A percentile compares a stretch with the other conserved stretches of the same genome.
phyloP scores from a whole-genome alignment of 768 basidiomycete genomes.

The Leucogyrophana mollusca region DNA sequence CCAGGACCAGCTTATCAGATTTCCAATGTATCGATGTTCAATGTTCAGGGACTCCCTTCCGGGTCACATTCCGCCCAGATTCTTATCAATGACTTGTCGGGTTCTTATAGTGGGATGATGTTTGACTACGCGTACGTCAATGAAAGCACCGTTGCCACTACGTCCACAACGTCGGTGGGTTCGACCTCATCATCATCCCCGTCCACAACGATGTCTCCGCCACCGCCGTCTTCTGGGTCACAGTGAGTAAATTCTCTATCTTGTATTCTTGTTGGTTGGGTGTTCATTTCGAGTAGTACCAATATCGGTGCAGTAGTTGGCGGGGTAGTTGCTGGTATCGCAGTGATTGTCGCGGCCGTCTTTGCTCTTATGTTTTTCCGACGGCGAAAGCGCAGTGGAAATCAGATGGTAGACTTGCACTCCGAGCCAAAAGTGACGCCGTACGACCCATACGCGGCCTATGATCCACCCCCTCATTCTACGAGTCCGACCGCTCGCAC shows the following conservation, averaged over 20 bases:
- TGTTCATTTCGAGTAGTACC: slow-evolving; percentile 6
- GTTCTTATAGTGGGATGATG: slow-evolving; percentile 22
- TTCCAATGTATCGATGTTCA: slow-evolving; percentile 22
- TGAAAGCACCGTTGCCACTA: slow-evolving; percentile 11
- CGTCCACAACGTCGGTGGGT: not conserved
- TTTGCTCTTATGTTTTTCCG: slow-evolving; percentile 11
- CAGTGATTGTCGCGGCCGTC: slow-evolving; percentile 6
- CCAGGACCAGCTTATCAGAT: slow-evolving; percentile 16
- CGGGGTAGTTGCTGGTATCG: slow-evolving; percentile 9
- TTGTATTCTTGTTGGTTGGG: not conserved
- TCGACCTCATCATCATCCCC: not conserved
- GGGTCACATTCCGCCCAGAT: slow-evolving; percentile 12
- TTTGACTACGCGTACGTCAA: slow-evolving; percentile 23
- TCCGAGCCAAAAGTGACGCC: not conserved
- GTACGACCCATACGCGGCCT: not conserved
- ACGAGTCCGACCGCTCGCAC: not conserved
- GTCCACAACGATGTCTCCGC: not conserved
- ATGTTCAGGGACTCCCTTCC: slow-evolving; percentile 16
- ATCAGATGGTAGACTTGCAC: slow-evolving; percentile 9
- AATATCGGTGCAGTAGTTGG: slow-evolving; percentile 11
- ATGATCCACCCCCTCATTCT: slow-evolving; percentile 1
- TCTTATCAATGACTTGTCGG: slow-evolving; percentile 18
- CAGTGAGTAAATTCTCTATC: slow-evolving; percentile 12
- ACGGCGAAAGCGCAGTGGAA: not conserved
- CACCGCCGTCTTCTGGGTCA: not conserved